A percentile compares a stretch with the other conserved stretches of the same genome.
phyloP scores from a whole-genome alignment of 768 basidiomycete genomes.

The Dacryopinax spathularia region DNA sequence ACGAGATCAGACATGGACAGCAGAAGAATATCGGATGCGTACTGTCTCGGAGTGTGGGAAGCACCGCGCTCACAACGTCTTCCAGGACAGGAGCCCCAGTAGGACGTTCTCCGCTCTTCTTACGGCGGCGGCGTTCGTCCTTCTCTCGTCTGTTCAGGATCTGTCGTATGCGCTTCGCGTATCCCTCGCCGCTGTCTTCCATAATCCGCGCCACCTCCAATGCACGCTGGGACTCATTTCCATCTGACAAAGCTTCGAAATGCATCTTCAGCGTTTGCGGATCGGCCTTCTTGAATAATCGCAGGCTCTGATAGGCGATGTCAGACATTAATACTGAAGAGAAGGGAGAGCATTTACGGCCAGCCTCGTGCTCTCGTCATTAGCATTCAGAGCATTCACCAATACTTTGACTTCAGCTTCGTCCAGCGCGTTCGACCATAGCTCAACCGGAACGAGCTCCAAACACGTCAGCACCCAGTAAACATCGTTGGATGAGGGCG shows the following conservation, averaged over 20 bases:
- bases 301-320: constrained; percentile 38
- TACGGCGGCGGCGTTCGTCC: constrained; percentile 23
- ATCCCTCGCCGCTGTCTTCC: constrained; percentile 28
- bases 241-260: constrained; percentile 33
- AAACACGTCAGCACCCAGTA: background rate
- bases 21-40: background rate
- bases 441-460: background rate
- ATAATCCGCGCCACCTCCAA: constrained; percentile 19
- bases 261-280: constrained; percentile 41
- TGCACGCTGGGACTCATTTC: constrained; percentile 6
- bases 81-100: background rate
- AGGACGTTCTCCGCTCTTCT: constrained; percentile 10
- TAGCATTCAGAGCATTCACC: constrained; percentile 50
- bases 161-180: constrained; percentile 39
- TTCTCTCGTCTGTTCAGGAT: constrained; percentile 31
- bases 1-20: background rate
- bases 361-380: constrained; percentile 42
- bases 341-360: constrained; percentile 32
- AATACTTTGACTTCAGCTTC: constrained; percentile 58
- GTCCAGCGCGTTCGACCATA: constrained; percentile 29
- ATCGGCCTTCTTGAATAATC: constrained; percentile 46
- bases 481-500: background rate
- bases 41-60: constrained; percentile 7
- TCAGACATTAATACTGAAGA: background rate
- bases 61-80: constrained; percentile 6